These are phyloP conservation scores for Solanum corneliomulleri DNA, from an alignment of 257 asterid species.

Conservation along the genomic window DNA sequence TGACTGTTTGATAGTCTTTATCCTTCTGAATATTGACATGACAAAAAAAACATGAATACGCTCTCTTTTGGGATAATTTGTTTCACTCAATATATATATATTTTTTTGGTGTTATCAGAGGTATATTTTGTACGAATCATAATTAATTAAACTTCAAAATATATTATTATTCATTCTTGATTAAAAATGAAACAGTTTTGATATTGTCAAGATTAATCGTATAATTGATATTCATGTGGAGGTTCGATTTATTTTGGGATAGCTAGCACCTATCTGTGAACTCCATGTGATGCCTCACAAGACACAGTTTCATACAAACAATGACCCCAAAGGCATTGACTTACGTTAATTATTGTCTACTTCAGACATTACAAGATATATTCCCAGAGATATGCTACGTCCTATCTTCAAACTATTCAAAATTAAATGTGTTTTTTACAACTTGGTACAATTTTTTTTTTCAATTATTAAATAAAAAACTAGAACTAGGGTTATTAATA, in stretches of 20 bases:
- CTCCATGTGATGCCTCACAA: not conserved
- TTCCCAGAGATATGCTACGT: not conserved
- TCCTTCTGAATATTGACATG: not conserved
- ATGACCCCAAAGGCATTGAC: not conserved
- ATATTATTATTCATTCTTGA: too few relatives aligned
- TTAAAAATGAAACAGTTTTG: too few relatives aligned
- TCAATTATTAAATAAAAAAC: not conserved
- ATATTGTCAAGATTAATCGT: too few relatives aligned
- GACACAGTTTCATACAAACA: not conserved
- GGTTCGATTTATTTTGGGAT: not conserved
- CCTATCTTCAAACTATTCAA: not conserved
- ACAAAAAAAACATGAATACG: not conserved
- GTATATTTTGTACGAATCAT: too few relatives aligned
- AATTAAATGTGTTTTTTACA: not conserved
- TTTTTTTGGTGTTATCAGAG: too few relatives aligned
- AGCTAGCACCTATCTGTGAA: not conserved
- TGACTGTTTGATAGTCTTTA: not conserved
- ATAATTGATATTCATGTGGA: not conserved
- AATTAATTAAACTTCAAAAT: too few relatives aligned
- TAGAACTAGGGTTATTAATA: not conserved
- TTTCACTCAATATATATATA: too few relatives aligned
- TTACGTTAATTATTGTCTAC: not conserved
- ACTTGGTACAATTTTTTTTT: not conserved
- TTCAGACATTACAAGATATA: not conserved
- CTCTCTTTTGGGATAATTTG: not conserved